These are phyloP conservation scores for Umbelopsis isabellina DNA, from an alignment of 192 early-diverging fungal species.

Conservation along the genomic window DNA sequence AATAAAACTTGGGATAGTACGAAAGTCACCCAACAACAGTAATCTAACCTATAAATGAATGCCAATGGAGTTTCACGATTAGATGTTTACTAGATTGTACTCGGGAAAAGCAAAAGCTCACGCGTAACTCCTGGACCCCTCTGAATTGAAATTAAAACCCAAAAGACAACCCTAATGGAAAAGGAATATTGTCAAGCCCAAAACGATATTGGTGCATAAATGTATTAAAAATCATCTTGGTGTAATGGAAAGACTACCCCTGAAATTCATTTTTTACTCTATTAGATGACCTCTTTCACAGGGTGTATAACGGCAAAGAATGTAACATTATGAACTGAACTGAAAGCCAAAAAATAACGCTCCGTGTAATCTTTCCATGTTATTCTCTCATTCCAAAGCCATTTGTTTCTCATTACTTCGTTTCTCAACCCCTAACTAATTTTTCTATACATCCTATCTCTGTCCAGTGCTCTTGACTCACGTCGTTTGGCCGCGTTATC, in stretches of 20 bases:
- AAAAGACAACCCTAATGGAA: conserved; percentile 2
- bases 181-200: conserved; percentile 17
- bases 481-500: no score
- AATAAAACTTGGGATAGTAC: conserved; percentile 13
- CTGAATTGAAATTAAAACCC: conserved; percentile 19
- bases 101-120: neutral
- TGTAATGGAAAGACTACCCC: conserved; percentile 7
- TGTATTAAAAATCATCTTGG: conserved; percentile 13
- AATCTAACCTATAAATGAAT: conserved; percentile 22
- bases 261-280: conserved; percentile 14
- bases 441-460: no score
- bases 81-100: neutral
- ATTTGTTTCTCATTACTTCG: conserved; percentile 3
- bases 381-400: conserved; percentile 5
- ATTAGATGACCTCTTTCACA: conserved; percentile 14
- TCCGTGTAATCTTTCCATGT: conserved; percentile 22
- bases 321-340: conserved; percentile 20
- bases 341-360: neutral
- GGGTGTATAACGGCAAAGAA: neutral
- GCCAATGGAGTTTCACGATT: conserved; percentile 4
- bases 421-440: neutral
- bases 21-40: conserved; percentile 9
- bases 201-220: conserved; percentile 16
- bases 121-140: conserved; percentile 7
- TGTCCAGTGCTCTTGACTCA: no score